Conservation (phyloP, 2,329 filamentous ascomycete species). For the Neurospora sp. region DNA sequence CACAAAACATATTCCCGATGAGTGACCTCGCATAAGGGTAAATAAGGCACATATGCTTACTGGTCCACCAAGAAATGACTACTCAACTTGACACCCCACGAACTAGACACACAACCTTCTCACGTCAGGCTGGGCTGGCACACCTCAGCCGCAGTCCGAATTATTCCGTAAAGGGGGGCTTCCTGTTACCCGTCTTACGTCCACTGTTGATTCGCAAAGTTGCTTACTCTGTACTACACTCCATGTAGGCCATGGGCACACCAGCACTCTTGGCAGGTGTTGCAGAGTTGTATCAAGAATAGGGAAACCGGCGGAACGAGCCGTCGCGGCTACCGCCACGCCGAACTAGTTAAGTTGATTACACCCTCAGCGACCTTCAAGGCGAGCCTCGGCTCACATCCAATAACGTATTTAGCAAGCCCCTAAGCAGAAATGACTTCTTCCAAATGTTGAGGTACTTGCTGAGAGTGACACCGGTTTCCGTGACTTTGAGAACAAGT, state of each 20-base stretch:
- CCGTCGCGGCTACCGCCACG: background rate
- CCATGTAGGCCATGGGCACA: background rate
- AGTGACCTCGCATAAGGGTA: background rate
- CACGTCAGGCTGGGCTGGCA: background rate
- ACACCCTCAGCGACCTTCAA: background rate
- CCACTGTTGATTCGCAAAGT: background rate
- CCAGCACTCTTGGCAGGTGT: background rate
- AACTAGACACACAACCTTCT: background rate
- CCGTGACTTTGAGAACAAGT: background rate
- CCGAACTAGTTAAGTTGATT: background rate
- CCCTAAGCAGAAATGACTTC: background rate
- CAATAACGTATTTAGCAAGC: background rate
- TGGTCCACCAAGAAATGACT: background rate
- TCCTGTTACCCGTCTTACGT: background rate
- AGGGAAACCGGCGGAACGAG: background rate
- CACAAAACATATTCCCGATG: background rate
- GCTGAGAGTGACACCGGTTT: background rate
- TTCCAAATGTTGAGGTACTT: background rate
- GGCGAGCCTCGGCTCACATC: background rate
- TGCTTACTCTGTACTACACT: background rate
- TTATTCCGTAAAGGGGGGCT: background rate
- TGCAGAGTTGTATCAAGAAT: background rate
- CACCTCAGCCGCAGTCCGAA: background rate
- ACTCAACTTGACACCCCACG: background rate
- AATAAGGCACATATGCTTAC: background rate